Percentiles rank a stretch among this genome's conserved stretches.
Conservation (phyloP, 2,329 filamentous ascomycete species). For the Alternaria brassicae region DNA sequence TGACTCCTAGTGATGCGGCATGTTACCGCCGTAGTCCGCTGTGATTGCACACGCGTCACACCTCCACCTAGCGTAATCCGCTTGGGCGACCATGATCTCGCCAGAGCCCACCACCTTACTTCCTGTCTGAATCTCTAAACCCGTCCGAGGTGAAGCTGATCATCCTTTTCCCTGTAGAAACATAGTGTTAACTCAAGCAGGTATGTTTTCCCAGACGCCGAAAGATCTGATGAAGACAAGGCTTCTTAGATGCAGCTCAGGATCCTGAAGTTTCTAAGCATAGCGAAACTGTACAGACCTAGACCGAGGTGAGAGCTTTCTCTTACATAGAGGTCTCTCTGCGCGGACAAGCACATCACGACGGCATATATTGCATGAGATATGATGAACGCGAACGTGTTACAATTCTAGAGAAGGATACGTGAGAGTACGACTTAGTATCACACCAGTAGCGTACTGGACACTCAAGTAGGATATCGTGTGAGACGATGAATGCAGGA, state of each 20-base stretch:
- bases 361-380: constrained; percentile 1
- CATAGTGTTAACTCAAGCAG: background rate
- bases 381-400: constrained; percentile 1
- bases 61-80: background rate
- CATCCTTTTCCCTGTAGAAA: background rate
- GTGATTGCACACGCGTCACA: constrained; percentile 1
- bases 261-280: constrained; percentile 4
- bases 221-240: constrained; percentile 2
- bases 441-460: constrained; percentile 1
- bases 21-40: constrained; percentile 1
- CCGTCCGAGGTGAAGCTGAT: background rate
- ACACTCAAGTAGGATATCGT: background rate
- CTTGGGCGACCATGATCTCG: constrained; percentile 2
- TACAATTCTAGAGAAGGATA: constrained; percentile 4
- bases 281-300: constrained; percentile 3
- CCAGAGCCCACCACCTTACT: background rate
- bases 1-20: background rate
- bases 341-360: constrained; percentile 1
- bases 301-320: constrained; percentile 1
- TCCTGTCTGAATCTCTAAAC: constrained; percentile 3
- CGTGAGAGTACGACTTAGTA: background rate
- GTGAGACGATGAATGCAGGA: constrained; percentile 2
- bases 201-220: constrained; percentile 1
- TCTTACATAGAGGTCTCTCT: constrained; percentile 1
- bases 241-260: background rate